Percentiles rank a stretch among this genome's conserved stretches.
These are phyloP conservation scores for Vitis labrusca DNA, from an alignment of 164 flowering plant genomes.

Conservation along the genomic window DNA sequence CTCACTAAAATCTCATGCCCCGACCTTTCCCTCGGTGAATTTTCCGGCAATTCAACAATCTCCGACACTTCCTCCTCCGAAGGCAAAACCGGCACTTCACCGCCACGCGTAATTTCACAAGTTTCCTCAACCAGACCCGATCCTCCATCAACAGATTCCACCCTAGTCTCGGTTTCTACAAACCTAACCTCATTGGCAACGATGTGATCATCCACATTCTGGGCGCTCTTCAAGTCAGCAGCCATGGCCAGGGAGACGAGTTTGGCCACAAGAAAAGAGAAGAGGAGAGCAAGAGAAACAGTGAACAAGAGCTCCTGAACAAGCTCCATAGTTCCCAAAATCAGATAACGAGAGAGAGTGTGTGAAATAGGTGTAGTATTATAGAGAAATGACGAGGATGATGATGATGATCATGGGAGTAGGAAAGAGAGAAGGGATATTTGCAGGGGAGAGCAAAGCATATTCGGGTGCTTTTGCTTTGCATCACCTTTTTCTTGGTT, in stretches of 20 bases:
- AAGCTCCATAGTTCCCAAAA: conserved; percentile 40
- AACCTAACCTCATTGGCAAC: conserved; percentile 11
- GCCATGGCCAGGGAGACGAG: conserved; percentile 41
- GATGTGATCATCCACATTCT: neutral
- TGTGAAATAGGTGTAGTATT: too few relatives aligned
- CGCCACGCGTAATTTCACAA: neutral
- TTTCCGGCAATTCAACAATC: conserved; percentile 7
- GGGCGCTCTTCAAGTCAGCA: neutral
- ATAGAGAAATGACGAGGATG: too few relatives aligned
- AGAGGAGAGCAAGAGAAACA: conserved; percentile 41
- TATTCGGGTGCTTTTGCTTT: conserved; percentile 29
- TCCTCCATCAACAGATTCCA: neutral
- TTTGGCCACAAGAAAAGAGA: conserved; percentile 55
- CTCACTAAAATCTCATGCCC: too few relatives aligned
- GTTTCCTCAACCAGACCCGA: conserved; percentile 2
- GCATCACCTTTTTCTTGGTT: neutral
- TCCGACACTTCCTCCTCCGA: neutral
- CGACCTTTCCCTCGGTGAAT: neutral
- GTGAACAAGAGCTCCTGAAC: conserved; percentile 41
- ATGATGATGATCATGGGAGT: neutral
- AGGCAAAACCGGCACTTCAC: neutral
- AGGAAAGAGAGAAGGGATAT: conserved; percentile 25
- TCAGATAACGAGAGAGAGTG: neutral
- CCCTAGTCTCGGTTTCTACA: neutral
- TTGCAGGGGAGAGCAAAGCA: conserved; percentile 53